These are phyloP conservation scores for Alternaria tenuissima DNA, from an alignment of 2,329 filamentous ascomycete species.

Conservation along the genomic window DNA sequence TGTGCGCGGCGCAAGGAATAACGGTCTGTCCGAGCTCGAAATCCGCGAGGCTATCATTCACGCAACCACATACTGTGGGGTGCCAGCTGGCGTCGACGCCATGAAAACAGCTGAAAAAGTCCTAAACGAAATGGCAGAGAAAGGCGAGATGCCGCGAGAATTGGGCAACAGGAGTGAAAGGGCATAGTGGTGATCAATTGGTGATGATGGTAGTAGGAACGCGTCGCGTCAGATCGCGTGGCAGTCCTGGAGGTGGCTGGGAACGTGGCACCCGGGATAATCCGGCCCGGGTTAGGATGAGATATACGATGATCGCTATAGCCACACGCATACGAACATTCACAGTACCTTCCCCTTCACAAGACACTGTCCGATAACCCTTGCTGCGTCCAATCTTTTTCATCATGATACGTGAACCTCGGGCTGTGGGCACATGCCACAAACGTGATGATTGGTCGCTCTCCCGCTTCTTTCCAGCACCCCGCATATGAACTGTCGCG, in stretches of 20 bases:
- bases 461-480: conserved; percentile 15
- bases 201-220: neutral
- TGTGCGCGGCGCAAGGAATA: conserved; percentile 69
- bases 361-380: neutral
- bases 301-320: neutral
- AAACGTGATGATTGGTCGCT: conserved; percentile 14
- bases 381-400: neutral
- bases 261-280: neutral
- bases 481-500: conserved; percentile 28
- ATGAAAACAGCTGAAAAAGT: conserved; percentile 62
- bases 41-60: conserved; percentile 67
- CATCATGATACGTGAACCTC: conserved; percentile 2
- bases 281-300: neutral
- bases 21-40: conserved; percentile 68
- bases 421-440: neutral
- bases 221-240: neutral
- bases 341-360: neutral
- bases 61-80: conserved; percentile 62
- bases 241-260: neutral
- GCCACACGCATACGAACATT: neutral
- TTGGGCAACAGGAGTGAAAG: conserved; percentile 41
- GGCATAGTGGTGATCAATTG: conserved; percentile 22
- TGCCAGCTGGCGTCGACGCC: conserved; percentile 63
- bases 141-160: conserved; percentile 51
- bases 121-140: conserved; percentile 61